Evolutionary conservation across 2,329 filamentous ascomycete species (phyloP).

Genomic region (Sporothrix luriei): DNA sequence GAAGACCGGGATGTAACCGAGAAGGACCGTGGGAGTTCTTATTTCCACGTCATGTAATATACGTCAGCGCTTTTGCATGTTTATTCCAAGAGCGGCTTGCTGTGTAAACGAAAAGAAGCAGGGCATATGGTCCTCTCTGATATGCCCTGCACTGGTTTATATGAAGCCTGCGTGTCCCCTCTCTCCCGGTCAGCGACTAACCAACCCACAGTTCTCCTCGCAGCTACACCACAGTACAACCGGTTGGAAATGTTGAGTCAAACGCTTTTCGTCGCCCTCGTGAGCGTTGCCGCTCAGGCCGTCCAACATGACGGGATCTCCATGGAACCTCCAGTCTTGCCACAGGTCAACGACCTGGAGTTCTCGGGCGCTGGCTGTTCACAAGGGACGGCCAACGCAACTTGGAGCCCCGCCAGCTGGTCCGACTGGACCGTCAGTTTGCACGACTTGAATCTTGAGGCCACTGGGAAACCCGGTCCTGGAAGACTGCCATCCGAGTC

Average conservation of each 20-base stretch:
- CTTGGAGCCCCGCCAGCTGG: conserved; percentile 21
- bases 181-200: neutral
- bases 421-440: conserved; percentile 23
- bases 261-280: neutral
- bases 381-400: conserved; percentile 3
- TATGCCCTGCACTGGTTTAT: neutral
- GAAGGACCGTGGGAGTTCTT: neutral
- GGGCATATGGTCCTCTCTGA: neutral
- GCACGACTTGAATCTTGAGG: conserved; percentile 12
- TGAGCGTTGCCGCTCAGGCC: neutral
- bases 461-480: neutral
- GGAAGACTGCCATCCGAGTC: neutral
- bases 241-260: neutral
- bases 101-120: neutral
- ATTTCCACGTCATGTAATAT: neutral
- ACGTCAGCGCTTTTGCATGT: neutral
- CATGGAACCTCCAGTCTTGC: conserved; percentile 9
- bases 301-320: conserved; percentile 14
- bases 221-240: neutral
- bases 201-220: neutral
- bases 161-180: neutral
- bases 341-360: neutral
- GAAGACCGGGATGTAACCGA: neutral
- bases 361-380: conserved; percentile 12
- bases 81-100: neutral